Percentiles rank a stretch among this genome's conserved stretches.
Conservation (phyloP, 2,329 filamentous ascomycete species). For the Epichloe sylvatica region DNA sequence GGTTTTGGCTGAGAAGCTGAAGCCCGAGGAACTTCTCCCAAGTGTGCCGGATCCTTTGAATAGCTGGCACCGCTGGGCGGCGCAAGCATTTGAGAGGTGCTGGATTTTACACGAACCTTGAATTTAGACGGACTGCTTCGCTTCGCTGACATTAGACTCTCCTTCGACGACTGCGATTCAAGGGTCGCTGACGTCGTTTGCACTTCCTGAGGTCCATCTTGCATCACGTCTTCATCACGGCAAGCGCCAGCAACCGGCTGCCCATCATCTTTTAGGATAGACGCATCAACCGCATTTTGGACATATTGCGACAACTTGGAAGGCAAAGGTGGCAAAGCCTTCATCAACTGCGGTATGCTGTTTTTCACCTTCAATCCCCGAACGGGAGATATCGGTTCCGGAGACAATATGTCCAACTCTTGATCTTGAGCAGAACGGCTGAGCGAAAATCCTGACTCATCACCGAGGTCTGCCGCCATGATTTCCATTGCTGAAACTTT, state of each 20-base stretch:
- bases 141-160: not conserved
- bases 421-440: conserved; percentile 4
- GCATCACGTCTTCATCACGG: not conserved
- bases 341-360: conserved; percentile 39
- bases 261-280: not conserved
- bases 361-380: conserved; percentile 32
- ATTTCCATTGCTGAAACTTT: conserved; percentile 14
- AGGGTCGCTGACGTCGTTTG: not conserved
- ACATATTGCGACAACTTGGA: conserved; percentile 10
- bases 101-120: conserved; percentile 16
- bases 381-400: conserved; percentile 34
- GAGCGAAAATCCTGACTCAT: conserved; percentile 1
- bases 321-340: conserved; percentile 34
- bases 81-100: conserved; percentile 7
- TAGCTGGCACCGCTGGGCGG: not conserved
- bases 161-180: not conserved
- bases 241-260: not conserved
- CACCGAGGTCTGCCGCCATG: conserved; percentile 6
- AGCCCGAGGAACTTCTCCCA: not conserved
- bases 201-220: not conserved
- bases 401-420: conserved; percentile 25
- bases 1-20: conserved; percentile 9
- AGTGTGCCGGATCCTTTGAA: not conserved
- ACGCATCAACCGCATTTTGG: not conserved
- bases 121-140: conserved; percentile 12